These are phyloP conservation scores for Globisporangium megalacanthum DNA, from an alignment of 352 stramenopile genomes.

Conservation along the genomic window DNA sequence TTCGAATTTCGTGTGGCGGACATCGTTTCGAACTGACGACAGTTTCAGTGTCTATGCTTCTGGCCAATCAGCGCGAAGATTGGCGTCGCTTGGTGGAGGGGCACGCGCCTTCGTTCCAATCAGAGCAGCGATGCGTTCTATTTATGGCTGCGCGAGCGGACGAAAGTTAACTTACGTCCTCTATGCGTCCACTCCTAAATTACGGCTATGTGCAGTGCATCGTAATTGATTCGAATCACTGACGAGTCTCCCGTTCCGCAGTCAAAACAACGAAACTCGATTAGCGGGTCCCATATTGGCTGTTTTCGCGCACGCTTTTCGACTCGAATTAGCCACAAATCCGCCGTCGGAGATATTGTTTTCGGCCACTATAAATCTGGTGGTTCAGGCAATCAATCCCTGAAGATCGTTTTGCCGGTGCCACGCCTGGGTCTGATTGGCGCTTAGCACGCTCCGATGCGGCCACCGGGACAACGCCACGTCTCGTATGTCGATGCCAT, in stretches of 20 bases:
- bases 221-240: not conserved
- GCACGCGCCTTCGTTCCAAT: conserved; percentile 15
- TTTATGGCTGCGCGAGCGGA: not conserved
- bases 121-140: not conserved
- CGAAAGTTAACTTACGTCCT: not conserved
- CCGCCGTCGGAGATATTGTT: no score
- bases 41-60: conserved; percentile 6
- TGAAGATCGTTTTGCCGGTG: not conserved
- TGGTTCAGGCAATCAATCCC: not conserved
- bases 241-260: not conserved
- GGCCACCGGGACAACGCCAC: not conserved
- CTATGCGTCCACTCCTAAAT: not conserved
- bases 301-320: no score
- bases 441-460: not conserved
- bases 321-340: no score
- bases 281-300: no score
- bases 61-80: conserved; percentile 15
- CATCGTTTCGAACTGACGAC: conserved; percentile 2
- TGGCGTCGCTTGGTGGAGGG: conserved; percentile 11
- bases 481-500: not conserved
- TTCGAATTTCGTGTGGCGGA: not conserved
- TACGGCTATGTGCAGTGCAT: not conserved
- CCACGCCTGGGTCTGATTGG: not conserved
- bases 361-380: not conserved
- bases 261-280: not conserved